phyloP scores from a whole-genome alignment of 2,329 filamentous ascomycete species.

The Tympanopsis confertula region DNA sequence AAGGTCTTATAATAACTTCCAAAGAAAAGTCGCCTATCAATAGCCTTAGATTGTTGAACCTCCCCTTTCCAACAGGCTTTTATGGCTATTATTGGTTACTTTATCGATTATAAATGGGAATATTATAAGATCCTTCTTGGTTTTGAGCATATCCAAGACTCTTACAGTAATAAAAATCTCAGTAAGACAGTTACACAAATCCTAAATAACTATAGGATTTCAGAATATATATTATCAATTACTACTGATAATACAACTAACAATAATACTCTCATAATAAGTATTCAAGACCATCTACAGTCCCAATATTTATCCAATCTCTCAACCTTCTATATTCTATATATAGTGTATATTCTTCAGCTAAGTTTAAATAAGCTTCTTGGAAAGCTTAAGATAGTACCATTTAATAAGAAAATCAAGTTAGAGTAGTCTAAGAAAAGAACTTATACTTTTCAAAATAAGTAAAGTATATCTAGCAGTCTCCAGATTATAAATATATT shows the following conservation, averaged over 20 bases:
- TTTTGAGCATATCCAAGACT: neutral
- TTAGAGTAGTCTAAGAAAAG: conserved; percentile 1
- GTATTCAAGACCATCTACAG: neutral
- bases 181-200: neutral
- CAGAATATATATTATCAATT: neutral
- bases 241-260: neutral
- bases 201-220: neutral
- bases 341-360: conserved; percentile 6
- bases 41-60: neutral
- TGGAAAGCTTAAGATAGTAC: conserved; percentile 3
- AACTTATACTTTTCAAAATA: neutral
- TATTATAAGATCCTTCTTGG: neutral
- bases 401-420: conserved; percentile 2
- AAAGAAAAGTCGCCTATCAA: neutral
- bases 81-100: neutral
- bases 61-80: neutral
- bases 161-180: neutral
- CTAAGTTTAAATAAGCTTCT: conserved; percentile 6
- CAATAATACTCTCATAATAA: neutral
- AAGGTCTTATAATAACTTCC: neutral
- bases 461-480: too few species aligned
- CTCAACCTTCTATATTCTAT: conserved; percentile 4
- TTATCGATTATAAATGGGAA: neutral
- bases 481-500: neutral
- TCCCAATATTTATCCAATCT: neutral